Evolutionary conservation across 345 rosid genomes (phyloP), one percentile per base, ranked within the genome.

Genomic region (Geranium brycei): DNA sequence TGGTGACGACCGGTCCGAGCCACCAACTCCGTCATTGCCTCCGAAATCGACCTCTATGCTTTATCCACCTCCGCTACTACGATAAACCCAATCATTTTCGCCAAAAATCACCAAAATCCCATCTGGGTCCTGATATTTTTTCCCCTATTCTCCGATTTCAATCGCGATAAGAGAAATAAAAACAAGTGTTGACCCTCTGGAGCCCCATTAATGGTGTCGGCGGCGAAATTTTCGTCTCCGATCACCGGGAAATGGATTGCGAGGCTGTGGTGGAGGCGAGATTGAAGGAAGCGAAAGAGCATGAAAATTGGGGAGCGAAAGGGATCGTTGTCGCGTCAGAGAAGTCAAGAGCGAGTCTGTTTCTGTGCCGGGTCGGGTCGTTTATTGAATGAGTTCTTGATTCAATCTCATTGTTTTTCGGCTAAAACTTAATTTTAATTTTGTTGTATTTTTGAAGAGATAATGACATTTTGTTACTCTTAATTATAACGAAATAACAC

Each of bases 1-100:
- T 72, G 79, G 58, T 80, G 79, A 62, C 79, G 83, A 60, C 81
- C 84, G 55, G 84, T 77, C 15, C 79, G 84, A 61, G 83, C 84
- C 63, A 72, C 76, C 75, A 77, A 72, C 61, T 62, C 81, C 55
- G 82, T 67, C 82, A 78, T 75, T 60, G 40, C 30, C 31, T 19
- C 53, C 53, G 53, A 47, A 0, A 47, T 47, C 53, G 13, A 6
- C 53, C 53, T 47, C 53, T 4, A 47, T 13, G 53, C 13, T 2
- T 11, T 47, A 47, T 47, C 53, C 15, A 47, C 53, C 41, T 35
- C 41, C 41, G 41, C 41, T 35, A 7, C 41, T 35, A 1, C 41
- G 10, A 35, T 35, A 35, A 35, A 4, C 41, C 41, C 18, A 57
- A 13, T 47, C 59, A 57, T 57, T 16, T 57, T 16, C 59, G 16